Base-by-base conservation (phyloP, 2,329 filamentous ascomycete genomes). In the Colletotrichum cuscutae region DNA sequence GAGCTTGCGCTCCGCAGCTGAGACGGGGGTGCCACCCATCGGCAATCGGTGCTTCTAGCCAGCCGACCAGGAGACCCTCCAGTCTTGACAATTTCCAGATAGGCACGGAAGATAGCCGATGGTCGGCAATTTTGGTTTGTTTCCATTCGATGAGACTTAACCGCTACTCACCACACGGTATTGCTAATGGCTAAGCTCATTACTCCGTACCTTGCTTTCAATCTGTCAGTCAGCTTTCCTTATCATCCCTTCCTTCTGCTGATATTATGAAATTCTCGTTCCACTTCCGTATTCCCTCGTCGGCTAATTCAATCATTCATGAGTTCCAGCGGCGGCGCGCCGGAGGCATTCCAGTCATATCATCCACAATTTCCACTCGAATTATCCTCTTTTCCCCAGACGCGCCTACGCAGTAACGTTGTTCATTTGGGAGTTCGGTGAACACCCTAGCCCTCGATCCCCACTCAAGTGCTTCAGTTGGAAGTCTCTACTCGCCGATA, bases 51-150 rank as follows among this genome's bases (percentile, higher is more conserved):
- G 65, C 59, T 52, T 54, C 19, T 12, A 28, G 3, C 37, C 69
- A 69, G 65, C 70, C 70, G 70, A 72, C 60, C 32, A 64, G n/a
- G 35, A 49, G 59, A 19, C 28, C 58, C 24, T 15, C 13, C 13
- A 3, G 13, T 42, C 37, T 15, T 15, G 37, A 19, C 37, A 19
- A 1, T 42, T 42, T 42, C 15, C 37, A 42, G 37, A 32, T 5
- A 22, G 35, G 30, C n/a, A 59, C 37, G n/a, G 24, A 61, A 57
- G 46, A 60, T 70, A 65, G 65, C 70, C 70, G 70, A 70, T 26
- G 54, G 65, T 72, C 65, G 70, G 70, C 65, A 72, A 35, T n/a
- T 35, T 28, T 46, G 11, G 35, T 26, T 12, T 28, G 37, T 65
- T 54, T 54, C 30, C 11, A 64, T 28, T 42, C 49, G 62, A 70